Evolutionary conservation across 2,329 filamentous ascomycete genomes (phyloP), one percentile per base, ranked within the genome.

Genomic region (Clarireedia hainanense): DNA sequence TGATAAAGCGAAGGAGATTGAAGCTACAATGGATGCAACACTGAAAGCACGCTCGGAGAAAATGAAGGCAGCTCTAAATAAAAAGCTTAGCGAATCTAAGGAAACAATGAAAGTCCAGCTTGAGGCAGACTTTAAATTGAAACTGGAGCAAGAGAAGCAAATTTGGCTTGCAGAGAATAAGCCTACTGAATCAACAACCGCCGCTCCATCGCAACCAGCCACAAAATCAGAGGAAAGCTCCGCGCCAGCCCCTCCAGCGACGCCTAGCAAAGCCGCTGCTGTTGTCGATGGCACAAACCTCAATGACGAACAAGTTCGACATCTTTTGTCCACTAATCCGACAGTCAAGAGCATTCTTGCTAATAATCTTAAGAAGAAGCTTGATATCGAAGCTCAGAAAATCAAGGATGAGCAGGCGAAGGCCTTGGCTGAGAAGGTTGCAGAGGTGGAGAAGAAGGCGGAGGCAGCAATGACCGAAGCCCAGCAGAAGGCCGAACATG

Each of bases 1-100:
- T 65, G 73, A 76, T 14, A 86, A 85, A 69, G 79, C 75, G 27
- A 70, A 58, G 15, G 57, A 64, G 48, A 74, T 86, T 15, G 87
- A 91, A 65, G 79, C 81, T 30, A 78, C 76, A 54, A 78, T 83
- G 47, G 75, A 81, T 55, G 73, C 72, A 37, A 83, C 79, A 10
- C 76, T 88, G 57, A 87, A 87, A 64, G 74, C 78, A 52, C 79
- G 84, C 46, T 84, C 83, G 1, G 81, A 88, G 45, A 80, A 80
- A 67, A 87, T 89, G 85, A 86, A 84, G 65, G 76, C 80, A 23
- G 72, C 79, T 1, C 72, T 89, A 50, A 86, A 84, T 64, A 84
- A 81, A 67, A 89, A 87, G 67, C 76, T 95, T 15, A 71, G 68
- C 7, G 80, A 84, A 50, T 71, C 76, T 10, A 76, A 73, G 59